Percentiles rank a stretch among this genome's conserved stretches.
Evolutionary conservation across 2,329 filamentous ascomycete species (phyloP).

Genomic region (Sarocladiaceae sp.): DNA sequence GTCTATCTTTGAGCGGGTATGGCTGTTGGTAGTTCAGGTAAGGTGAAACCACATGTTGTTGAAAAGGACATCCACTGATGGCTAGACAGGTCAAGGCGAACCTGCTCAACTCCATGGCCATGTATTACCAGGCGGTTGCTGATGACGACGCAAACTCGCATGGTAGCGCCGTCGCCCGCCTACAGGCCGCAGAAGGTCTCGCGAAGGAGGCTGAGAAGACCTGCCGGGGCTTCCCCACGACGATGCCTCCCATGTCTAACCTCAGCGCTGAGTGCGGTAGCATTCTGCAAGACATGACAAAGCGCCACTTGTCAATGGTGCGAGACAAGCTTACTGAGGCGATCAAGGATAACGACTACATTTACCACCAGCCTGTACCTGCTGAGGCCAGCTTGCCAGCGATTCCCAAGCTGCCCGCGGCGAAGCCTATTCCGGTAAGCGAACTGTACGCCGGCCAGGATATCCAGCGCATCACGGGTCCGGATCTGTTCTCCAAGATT

Average conservation of each 20-base stretch:
- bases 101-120: constrained; percentile 77
- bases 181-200: constrained; percentile 72
- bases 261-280: constrained; percentile 71
- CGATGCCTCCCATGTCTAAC: constrained; percentile 75
- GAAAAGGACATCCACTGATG: constrained; percentile 15
- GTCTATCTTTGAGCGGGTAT: constrained; percentile 89
- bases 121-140: constrained; percentile 87
- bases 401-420: constrained; percentile 86
- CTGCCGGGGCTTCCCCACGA: constrained; percentile 73
- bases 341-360: constrained; percentile 93
- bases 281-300: constrained; percentile 72
- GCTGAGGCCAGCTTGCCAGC: constrained; percentile 73
- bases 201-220: constrained; percentile 72
- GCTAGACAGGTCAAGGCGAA: constrained; percentile 62
- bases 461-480: constrained; percentile 92
- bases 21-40: constrained; percentile 77
- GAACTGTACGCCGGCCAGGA: constrained; percentile 96
- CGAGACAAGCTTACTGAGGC: constrained; percentile 74
- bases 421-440: constrained; percentile 94
- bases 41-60: constrained; percentile 13
- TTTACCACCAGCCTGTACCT: constrained; percentile 91
- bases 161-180: constrained; percentile 74
- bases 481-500: constrained; percentile 94
- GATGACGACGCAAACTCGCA: constrained; percentile 87
- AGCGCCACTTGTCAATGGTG: constrained; percentile 71